phyloP scores from a whole-genome alignment of 441 rosid genomes.

The Gossypium davidsonii region DNA sequence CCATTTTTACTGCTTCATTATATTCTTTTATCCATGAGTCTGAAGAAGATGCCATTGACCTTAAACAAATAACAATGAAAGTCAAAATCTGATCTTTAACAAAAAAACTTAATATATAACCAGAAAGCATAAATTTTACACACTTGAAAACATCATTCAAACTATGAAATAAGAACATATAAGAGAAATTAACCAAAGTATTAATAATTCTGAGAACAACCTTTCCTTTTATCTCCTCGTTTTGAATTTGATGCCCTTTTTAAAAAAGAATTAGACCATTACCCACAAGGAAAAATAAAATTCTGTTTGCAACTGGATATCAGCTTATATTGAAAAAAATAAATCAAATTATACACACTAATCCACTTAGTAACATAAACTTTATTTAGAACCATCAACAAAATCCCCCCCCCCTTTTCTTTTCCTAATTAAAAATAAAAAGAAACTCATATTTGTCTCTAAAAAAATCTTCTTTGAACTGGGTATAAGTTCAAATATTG shows the following conservation, averaged over 20 bases:
- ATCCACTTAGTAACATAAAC: background rate
- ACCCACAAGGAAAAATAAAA: background rate
- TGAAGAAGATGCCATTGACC: constrained; percentile 62
- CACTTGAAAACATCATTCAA: background rate
- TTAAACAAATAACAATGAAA: constrained; percentile 8
- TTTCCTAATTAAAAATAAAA: background rate
- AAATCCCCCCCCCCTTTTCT: background rate
- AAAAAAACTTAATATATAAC: background rate
- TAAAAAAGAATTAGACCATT: background rate
- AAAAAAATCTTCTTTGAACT: background rate
- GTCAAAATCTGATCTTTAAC: constrained; percentile 1
- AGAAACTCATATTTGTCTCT: background rate
- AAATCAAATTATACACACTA: background rate
- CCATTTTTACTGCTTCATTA: constrained; percentile 69
- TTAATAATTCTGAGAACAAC: background rate
- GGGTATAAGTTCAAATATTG: background rate
- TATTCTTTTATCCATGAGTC: constrained; percentile 87
- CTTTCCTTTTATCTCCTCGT: background rate
- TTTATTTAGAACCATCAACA: background rate
- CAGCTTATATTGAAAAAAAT: background rate
- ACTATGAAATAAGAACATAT: background rate
- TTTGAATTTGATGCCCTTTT: background rate
- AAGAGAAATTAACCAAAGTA: constrained; percentile 23
- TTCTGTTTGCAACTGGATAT: background rate
- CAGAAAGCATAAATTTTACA: background rate